These are phyloP conservation scores for Metarhizium rileyi DNA, from an alignment of 2,329 filamentous ascomycete species.

Conservation along the genomic window DNA sequence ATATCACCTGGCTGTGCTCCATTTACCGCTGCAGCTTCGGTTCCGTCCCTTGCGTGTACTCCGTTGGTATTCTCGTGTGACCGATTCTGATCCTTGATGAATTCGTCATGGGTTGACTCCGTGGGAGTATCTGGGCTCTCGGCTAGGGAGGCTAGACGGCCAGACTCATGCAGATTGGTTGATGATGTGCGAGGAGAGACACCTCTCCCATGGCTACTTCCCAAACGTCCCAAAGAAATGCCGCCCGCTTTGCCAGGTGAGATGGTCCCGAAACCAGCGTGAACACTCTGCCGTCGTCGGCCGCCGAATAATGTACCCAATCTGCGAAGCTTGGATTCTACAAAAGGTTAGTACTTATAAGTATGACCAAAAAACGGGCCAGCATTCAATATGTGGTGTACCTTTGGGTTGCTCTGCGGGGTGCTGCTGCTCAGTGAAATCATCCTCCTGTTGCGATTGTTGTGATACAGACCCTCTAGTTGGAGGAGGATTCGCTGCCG, in stretches of 20 bases:
- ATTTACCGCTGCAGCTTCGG: constrained; percentile 32
- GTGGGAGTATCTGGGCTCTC: constrained; percentile 41
- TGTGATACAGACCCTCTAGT: constrained; percentile 3
- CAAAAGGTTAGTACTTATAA: constrained; percentile 14
- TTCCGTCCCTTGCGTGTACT: constrained; percentile 21
- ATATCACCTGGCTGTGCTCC: constrained; percentile 37
- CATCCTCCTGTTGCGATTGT: constrained; percentile 5
- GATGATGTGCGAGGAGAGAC: constrained; percentile 51
- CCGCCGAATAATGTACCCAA: constrained; percentile 59
- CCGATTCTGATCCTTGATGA: constrained; percentile 12
- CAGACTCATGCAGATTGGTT: constrained; percentile 46
- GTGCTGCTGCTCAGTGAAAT: constrained; percentile 6
- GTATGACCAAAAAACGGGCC: neutral
- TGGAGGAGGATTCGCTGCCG: constrained; percentile 4
- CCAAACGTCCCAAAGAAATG: constrained; percentile 50
- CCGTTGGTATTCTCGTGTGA: constrained; percentile 38
- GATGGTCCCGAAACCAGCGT: constrained; percentile 49
- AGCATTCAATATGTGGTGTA: neutral
- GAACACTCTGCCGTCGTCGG: constrained; percentile 55
- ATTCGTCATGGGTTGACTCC: constrained; percentile 17
- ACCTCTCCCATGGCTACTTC: constrained; percentile 50
- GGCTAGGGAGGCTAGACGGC: constrained; percentile 45
- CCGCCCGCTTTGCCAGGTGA: constrained; percentile 42
- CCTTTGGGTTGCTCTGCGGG: constrained; percentile 7
- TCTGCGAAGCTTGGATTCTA: constrained; percentile 48